Percentiles rank a stretch among this genome's conserved stretches.
phyloP scores from a whole-genome alignment of 768 basidiomycete species.

The Amanita thiersii region DNA sequence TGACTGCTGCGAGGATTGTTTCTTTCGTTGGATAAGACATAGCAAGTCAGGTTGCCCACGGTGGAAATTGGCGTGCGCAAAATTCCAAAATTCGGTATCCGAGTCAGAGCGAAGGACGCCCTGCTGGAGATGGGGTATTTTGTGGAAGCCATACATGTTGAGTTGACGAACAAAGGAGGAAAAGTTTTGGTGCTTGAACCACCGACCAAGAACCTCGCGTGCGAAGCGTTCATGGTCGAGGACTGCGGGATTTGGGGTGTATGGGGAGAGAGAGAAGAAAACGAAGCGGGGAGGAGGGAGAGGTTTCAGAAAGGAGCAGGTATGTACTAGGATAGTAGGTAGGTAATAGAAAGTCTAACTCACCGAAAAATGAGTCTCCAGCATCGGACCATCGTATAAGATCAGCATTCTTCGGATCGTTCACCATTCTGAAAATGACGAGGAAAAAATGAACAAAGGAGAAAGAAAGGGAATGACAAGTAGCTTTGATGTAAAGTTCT shows the following conservation, averaged over 20 bases:
- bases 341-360: constrained; percentile 2
- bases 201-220: constrained; percentile 80
- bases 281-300: constrained; percentile 4
- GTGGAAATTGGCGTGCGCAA: constrained; percentile 84
- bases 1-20: constrained; percentile 36
- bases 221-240: constrained; percentile 89
- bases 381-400: constrained; percentile 89
- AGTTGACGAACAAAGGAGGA: constrained; percentile 86
- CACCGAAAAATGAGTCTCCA: constrained; percentile 91
- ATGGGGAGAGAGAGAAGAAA: neutral
- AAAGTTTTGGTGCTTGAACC: constrained; percentile 98
- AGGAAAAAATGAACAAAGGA: constrained; percentile 4
- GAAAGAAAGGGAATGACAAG: constrained; percentile 11
- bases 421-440: constrained; percentile 67
- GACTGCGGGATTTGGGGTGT: constrained; percentile 37
- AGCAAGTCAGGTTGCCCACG: constrained; percentile 85
- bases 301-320: neutral
- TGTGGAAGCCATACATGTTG: constrained; percentile 96
- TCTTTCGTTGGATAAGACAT: constrained; percentile 84
- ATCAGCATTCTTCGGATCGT: constrained; percentile 71
- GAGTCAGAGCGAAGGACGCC: constrained; percentile 82
- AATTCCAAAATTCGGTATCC: constrained; percentile 85
- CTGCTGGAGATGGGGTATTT: constrained; percentile 93
- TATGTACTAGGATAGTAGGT: neutral
- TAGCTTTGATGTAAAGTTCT: constrained; percentile 23